A percentile compares a stretch with the other conserved stretches of the same genome.
phyloP scores from a whole-genome alignment of 1,284 basidiomycete species.

The Gomphus bonarii region DNA sequence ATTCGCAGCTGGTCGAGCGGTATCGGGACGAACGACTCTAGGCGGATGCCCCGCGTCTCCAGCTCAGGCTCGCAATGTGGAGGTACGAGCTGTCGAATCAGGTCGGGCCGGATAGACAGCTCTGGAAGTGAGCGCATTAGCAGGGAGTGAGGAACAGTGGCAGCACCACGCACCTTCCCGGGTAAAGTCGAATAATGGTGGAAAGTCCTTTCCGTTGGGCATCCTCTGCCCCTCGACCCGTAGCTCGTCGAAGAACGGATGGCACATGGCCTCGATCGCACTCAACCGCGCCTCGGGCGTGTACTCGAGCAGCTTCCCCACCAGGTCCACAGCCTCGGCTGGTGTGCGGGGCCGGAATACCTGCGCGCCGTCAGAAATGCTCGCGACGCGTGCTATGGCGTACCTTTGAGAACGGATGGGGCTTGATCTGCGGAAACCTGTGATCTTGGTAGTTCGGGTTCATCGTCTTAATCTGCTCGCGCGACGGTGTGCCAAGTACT shows the following conservation, averaged over 20 bases:
- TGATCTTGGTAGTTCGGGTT: slow-evolving; percentile 99
- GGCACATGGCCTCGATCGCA: slow-evolving; percentile 88
- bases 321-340: slow-evolving; percentile 92
- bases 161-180: slow-evolving; percentile 66
- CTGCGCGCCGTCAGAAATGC: slow-evolving; percentile 29
- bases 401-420: slow-evolving; percentile 90
- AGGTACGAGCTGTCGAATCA: slow-evolving; percentile 87
- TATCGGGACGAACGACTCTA: slow-evolving; percentile 92
- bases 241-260: slow-evolving; percentile 97
- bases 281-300: slow-evolving; percentile 89
- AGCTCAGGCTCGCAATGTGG: slow-evolving; percentile 84
- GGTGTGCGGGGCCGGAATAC: slow-evolving; percentile 98
- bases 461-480: slow-evolving; percentile 99
- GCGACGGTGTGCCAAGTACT: slow-evolving; percentile 93
- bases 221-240: slow-evolving; percentile 83
- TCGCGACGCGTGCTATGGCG: slow-evolving; percentile 6
- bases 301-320: slow-evolving; percentile 93
- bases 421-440: slow-evolving; percentile 99
- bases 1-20: slow-evolving; percentile 88
- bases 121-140: slow-evolving; percentile 39
- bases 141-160: neutral
- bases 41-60: slow-evolving; percentile 73
- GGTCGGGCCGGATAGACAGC: slow-evolving; percentile 90
- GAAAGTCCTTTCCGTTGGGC: slow-evolving; percentile 96
- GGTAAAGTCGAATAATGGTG: slow-evolving; percentile 92